A percentile compares a stretch with the other conserved stretches of the same genome.
These are phyloP conservation scores for Diutina scorzettiae DNA, from an alignment of 1,139 yeast genomes.

Conservation along the genomic window DNA sequence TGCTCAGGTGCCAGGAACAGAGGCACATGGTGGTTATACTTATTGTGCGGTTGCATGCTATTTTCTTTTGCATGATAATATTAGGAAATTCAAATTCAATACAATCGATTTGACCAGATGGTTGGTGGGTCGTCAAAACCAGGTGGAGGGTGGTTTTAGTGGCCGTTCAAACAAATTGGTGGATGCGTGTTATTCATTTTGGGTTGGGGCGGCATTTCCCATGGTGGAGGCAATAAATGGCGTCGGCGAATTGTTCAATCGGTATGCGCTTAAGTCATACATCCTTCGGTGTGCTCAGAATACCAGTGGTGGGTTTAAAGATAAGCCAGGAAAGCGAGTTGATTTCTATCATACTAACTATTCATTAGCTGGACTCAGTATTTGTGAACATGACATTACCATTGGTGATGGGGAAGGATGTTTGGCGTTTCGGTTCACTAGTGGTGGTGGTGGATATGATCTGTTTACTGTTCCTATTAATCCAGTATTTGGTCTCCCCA, in stretches of 20 bases:
- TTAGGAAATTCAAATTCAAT: conserved; percentile 9
- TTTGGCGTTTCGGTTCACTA: conserved; percentile 21
- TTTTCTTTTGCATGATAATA: conserved; percentile 27
- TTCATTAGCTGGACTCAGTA: conserved; percentile 63
- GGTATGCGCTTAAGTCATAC: conserved; percentile 50
- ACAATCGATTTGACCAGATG: conserved; percentile 42
- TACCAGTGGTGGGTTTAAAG: conserved; percentile 63
- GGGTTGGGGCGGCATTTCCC: conserved; percentile 80
- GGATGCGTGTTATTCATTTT: conserved; percentile 91
- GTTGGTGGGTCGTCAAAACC: conserved; percentile 58
- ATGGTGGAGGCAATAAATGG: conserved; percentile 43
- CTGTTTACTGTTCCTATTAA: conserved; percentile 28
- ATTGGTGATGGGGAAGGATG: conserved; percentile 18
- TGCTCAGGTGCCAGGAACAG: conserved; percentile 69
- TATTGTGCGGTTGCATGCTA: conserved; percentile 79
- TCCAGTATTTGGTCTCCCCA: conserved; percentile 59
- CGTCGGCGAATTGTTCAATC: conserved; percentile 27
- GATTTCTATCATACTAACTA: conserved; percentile 93
- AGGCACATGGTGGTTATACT: conserved; percentile 97
- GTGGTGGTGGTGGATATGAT: conserved; percentile 10
- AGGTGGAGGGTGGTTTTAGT: conserved; percentile 70
- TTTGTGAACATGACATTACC: conserved; percentile 36
- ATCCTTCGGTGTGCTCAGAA: conserved; percentile 66
- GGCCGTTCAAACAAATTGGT: conserved; percentile 91
- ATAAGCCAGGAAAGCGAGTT: conserved; percentile 72